These are phyloP conservation scores for Carnegiea gigantea DNA, from an alignment of 179 eudicot species.

Conservation along the genomic window DNA sequence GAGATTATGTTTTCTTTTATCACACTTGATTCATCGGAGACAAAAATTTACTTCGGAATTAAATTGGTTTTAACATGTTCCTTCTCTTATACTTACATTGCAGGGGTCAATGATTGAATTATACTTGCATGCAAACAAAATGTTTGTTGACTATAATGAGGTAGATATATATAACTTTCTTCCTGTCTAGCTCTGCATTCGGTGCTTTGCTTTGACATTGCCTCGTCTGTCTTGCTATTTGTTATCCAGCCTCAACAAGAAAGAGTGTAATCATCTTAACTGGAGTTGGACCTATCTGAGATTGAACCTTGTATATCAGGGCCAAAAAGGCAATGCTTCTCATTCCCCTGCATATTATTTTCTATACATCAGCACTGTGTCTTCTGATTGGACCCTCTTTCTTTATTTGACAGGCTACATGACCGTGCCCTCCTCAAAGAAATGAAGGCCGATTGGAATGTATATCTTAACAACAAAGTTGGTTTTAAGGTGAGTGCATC, in stretches of 20 bases:
- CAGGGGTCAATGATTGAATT: conserved; percentile 94
- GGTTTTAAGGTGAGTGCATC: conserved; percentile 76
- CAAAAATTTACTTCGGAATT: not conserved
- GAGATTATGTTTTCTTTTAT: not conserved
- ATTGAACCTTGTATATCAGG: conserved; percentile 96
- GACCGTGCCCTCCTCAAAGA: conserved; percentile 89
- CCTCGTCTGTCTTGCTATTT: conserved; percentile 14
- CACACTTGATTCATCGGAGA: not conserved
- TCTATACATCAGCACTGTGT: not conserved
- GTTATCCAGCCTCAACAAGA: conserved; percentile 75
- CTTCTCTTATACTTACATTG: conserved; percentile 1
- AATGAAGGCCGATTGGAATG: conserved; percentile 94
- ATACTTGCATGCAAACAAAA: conserved; percentile 91
- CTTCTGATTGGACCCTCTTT: not conserved
- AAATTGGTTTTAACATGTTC: not conserved
- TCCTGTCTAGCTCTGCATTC: not conserved
- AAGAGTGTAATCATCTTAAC: conserved; percentile 74
- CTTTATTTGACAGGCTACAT: conserved; percentile 69
- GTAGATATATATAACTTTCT: conserved; percentile 34
- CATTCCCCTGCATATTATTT: not conserved
- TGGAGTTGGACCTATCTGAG: conserved; percentile 71
- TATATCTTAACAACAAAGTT: conserved; percentile 87
- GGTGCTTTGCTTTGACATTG: not conserved
- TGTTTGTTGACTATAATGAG: conserved; percentile 98
- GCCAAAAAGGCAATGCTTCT: conserved; percentile 70